A percentile compares a stretch with the other conserved stretches of the same genome.
Conservation (phyloP, 139 green algal genomes). For the Trebouxia sp. region DNA sequence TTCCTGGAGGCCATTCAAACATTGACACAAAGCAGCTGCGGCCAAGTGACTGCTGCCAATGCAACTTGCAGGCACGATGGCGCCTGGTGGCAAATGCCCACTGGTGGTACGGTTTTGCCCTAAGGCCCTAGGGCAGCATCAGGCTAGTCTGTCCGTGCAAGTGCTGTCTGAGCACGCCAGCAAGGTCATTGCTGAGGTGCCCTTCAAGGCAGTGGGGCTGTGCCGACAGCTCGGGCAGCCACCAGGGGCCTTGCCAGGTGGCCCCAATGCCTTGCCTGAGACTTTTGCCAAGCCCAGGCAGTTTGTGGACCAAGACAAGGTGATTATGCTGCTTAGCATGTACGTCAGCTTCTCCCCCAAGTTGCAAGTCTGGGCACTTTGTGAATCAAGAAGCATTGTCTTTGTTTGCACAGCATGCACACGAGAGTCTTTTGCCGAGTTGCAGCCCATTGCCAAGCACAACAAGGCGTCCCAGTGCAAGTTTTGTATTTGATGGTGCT, state of each 20-base stretch:
- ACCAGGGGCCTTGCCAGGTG: background rate
- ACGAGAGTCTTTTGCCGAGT: too few species aligned
- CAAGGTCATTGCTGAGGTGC: background rate
- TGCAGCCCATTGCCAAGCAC: too few species aligned
- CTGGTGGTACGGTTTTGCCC: constrained; percentile 24
- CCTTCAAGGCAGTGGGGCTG: constrained; percentile 4
- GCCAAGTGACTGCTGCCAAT: background rate
- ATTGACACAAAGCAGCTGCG: background rate
- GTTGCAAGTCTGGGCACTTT: too few species aligned
- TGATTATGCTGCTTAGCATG: background rate
- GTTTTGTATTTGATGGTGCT: too few species aligned
- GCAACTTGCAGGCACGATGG: constrained; percentile 6
- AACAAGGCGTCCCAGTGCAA: too few species aligned
- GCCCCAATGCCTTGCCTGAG: constrained; percentile 8
- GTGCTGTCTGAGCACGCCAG: constrained; percentile 7
- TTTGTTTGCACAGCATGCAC: too few species aligned
- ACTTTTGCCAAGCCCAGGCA: constrained; percentile 19
- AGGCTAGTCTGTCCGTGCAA: constrained; percentile 19
- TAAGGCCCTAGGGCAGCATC: constrained; percentile 24
- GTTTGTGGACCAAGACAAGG: constrained; percentile 27
- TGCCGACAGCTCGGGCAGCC: background rate
- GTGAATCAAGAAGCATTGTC: too few species aligned
- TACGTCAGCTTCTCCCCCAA: too few species aligned
- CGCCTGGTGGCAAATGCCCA: constrained; percentile 7
- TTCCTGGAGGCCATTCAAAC: too few species aligned